phyloP scores from a whole-genome alignment of 352 stramenopile species.

The Ochromonadaceae sp. region DNA sequence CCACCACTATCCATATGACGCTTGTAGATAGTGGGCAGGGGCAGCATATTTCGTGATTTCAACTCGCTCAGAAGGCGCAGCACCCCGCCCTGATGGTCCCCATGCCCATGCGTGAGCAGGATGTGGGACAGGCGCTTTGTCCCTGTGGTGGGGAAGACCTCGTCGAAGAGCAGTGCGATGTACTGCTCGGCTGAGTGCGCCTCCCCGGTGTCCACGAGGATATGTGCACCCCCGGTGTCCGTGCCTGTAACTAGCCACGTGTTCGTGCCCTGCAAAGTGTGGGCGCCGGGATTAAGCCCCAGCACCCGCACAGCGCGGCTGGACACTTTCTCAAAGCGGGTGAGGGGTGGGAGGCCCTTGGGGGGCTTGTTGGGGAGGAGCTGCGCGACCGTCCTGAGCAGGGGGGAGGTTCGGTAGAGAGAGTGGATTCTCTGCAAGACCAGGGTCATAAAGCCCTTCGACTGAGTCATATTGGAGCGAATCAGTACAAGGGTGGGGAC shows the following conservation, averaged over 20 bases:
- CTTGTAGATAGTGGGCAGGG: conserved; percentile 48
- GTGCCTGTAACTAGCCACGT: background rate
- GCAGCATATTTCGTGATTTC: conserved; percentile 30
- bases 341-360: background rate
- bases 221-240: conserved; percentile 1
- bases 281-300: conserved; percentile 57
- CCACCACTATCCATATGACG: conserved; percentile 20
- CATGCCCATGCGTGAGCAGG: conserved; percentile 65
- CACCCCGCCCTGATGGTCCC: conserved; percentile 65
- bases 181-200: background rate
- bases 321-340: conserved; percentile 20
- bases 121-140: conserved; percentile 45
- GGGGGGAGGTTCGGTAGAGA: background rate
- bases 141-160: conserved; percentile 25
- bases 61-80: conserved; percentile 21
- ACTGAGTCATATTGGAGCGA: no score
- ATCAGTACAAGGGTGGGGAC: no score
- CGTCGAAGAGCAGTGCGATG: background rate
- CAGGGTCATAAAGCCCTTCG: background rate
- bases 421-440: background rate
- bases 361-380: background rate
- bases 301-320: conserved; percentile 48
- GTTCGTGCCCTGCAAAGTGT: conserved; percentile 60
- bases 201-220: conserved; percentile 32
- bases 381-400: no score